These are phyloP conservation scores for Hypholoma sublateritium DNA, from an alignment of 768 basidiomycete genomes.

Conservation along the genomic window DNA sequence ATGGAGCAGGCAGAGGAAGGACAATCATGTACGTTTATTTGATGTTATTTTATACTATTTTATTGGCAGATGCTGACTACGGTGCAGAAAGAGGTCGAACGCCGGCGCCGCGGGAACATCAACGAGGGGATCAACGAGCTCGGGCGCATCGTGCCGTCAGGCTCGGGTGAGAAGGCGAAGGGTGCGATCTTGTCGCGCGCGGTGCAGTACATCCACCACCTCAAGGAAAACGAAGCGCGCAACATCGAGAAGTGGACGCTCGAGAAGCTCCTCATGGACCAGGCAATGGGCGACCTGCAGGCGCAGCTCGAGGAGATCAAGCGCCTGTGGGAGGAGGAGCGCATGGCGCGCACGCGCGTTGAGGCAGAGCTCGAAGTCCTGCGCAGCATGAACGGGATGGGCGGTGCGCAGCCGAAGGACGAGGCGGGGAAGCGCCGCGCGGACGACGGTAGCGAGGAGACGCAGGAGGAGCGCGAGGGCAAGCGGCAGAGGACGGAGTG, in stretches of 20 bases:
- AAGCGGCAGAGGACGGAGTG: slow-evolving; percentile 45
- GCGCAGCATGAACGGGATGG: slow-evolving; percentile 32
- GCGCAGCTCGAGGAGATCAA: slow-evolving; percentile 81
- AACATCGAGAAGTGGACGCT: slow-evolving; percentile 95
- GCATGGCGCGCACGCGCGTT: slow-evolving; percentile 52
- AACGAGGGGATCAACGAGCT: slow-evolving; percentile 96
- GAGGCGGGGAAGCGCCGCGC: slow-evolving; percentile 34
- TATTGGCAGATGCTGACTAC: background rate
- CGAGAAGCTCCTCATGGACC: slow-evolving; percentile 90
- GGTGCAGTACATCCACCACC: slow-evolving; percentile 88
- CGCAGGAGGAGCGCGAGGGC: slow-evolving; percentile 33
- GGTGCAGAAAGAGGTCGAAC: slow-evolving; percentile 96
- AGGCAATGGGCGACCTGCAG: slow-evolving; percentile 86
- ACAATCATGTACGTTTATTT: slow-evolving; percentile 65
- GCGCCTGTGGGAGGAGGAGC: slow-evolving; percentile 80
- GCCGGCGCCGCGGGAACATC: slow-evolving; percentile 91
- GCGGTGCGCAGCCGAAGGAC: slow-evolving; percentile 18
- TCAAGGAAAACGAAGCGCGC: slow-evolving; percentile 87
- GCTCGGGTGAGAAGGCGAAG: slow-evolving; percentile 85
- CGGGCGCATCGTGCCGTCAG: slow-evolving; percentile 84
- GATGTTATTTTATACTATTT: slow-evolving; percentile 2
- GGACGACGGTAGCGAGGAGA: slow-evolving; percentile 33
- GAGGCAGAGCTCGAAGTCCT: slow-evolving; percentile 67
- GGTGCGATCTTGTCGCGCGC: slow-evolving; percentile 86
- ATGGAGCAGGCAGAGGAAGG: slow-evolving; percentile 78